Conservation (phyloP, 2,329 filamentous ascomycete genomes). For the Epichloe sylvatica region DNA sequence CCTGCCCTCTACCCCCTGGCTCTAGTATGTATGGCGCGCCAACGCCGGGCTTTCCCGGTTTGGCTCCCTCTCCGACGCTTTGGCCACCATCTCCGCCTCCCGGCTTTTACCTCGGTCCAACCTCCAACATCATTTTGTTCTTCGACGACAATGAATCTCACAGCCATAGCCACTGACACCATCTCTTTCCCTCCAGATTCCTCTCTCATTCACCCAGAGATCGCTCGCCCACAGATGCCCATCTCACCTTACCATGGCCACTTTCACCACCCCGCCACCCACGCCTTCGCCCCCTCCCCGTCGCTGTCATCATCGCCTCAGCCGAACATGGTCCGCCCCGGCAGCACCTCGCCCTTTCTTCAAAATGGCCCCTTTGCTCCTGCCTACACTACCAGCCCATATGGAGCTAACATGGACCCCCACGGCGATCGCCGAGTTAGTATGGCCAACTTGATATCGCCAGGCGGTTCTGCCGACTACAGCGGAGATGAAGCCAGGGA, state of each 20-base stretch:
- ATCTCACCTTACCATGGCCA: slow-evolving; percentile 32
- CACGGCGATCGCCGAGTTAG: slow-evolving; percentile 49
- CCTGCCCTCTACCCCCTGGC: neutral
- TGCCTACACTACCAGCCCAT: slow-evolving; percentile 40
- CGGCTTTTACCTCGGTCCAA: neutral
- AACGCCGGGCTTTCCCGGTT: neutral
- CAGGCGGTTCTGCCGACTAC: slow-evolving; percentile 40
- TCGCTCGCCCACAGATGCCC: slow-evolving; percentile 33
- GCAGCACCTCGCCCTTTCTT: slow-evolving; percentile 54
- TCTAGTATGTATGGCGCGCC: no score
- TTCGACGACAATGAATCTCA: neutral
- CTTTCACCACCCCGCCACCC: slow-evolving; percentile 30
- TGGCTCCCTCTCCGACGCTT: neutral
- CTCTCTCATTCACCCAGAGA: slow-evolving; percentile 42
- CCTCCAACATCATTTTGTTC: neutral
- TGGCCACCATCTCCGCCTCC: neutral
- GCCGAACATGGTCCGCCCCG: slow-evolving; percentile 33
- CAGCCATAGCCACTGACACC: slow-evolving; percentile 21
- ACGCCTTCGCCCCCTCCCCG: slow-evolving; percentile 46
- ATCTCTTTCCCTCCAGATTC: slow-evolving; percentile 30
- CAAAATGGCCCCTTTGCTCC: slow-evolving; percentile 40
- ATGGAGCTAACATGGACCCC: slow-evolving; percentile 29
- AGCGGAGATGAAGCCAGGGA: slow-evolving; percentile 53
- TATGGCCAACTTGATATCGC: slow-evolving; percentile 54
- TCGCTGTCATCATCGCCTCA: slow-evolving; percentile 40